phyloP scores from a whole-genome alignment of 768 basidiomycete genomes.

The Rossbeevera mucosa region DNA sequence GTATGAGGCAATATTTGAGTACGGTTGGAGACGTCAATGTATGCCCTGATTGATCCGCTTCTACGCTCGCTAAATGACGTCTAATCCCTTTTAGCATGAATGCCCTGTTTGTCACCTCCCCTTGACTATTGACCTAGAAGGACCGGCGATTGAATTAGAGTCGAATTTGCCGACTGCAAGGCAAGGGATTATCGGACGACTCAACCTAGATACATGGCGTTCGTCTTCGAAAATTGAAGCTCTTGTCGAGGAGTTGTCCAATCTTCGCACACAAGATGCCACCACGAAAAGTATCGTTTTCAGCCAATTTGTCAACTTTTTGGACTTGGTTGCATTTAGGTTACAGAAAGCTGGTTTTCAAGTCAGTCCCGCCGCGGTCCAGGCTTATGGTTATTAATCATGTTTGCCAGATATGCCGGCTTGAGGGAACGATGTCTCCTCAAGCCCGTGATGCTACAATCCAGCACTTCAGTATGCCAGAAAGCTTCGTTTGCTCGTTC shows the following conservation, averaged over 20 bases:
- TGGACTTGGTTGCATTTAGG: slow-evolving; percentile 90
- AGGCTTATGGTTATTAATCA: neutral
- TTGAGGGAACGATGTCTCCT: slow-evolving; percentile 97
- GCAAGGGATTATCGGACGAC: slow-evolving; percentile 90
- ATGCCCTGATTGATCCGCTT: slow-evolving; percentile 21
- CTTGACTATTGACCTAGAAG: slow-evolving; percentile 94
- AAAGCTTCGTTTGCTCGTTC: neutral
- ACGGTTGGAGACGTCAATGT: slow-evolving; percentile 63
- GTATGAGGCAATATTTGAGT: slow-evolving; percentile 89
- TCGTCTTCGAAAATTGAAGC: slow-evolving; percentile 98
- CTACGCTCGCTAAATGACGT: neutral
- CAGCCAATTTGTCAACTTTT: slow-evolving; percentile 90
- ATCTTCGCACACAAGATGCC: slow-evolving; percentile 75
- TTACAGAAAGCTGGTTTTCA: slow-evolving; percentile 89
- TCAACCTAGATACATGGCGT: slow-evolving; percentile 86
- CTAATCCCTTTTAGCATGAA: slow-evolving; percentile 52
- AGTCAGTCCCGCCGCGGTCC: slow-evolving; percentile 40
- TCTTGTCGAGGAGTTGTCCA: slow-evolving; percentile 87
- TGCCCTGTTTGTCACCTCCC: slow-evolving; percentile 94
- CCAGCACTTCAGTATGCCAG: slow-evolving; percentile 77
- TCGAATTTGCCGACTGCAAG: slow-evolving; percentile 46
- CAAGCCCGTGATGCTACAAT: slow-evolving; percentile 93
- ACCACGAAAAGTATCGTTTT: slow-evolving; percentile 97
- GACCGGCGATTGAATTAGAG: slow-evolving; percentile 82
- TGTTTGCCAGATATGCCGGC: slow-evolving; percentile 68